phyloP scores from a whole-genome alignment of 768 basidiomycete species.

The Suillus americanus region DNA sequence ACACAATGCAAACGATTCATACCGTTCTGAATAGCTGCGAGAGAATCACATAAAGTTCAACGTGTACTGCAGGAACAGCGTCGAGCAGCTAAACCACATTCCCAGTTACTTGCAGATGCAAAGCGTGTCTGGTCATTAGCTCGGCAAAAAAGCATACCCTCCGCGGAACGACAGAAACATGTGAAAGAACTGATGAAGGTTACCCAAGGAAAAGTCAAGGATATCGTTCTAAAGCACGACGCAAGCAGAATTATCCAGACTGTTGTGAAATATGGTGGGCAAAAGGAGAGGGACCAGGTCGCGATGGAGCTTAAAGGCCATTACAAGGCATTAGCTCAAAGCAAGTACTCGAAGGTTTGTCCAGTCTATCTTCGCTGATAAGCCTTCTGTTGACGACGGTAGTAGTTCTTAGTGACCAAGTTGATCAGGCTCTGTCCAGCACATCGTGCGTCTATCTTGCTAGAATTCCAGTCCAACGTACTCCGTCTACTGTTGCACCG shows the following conservation, averaged over 20 bases:
- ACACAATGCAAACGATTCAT: conserved; percentile 8
- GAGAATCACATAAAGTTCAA: conserved; percentile 74
- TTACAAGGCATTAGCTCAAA: conserved; percentile 76
- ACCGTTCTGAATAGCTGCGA: conserved; percentile 42
- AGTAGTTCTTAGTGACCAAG: conserved; percentile 78
- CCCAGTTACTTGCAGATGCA: conserved; percentile 63
- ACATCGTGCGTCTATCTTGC: conserved; percentile 73
- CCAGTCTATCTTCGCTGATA: background rate
- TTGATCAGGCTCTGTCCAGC: conserved; percentile 73
- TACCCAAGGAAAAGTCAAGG: conserved; percentile 79
- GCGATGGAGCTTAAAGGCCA: conserved; percentile 81
- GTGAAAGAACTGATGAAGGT: conserved; percentile 72
- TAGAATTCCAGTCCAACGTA: conserved; percentile 76
- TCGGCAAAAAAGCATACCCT: conserved; percentile 66
- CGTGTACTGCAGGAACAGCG: conserved; percentile 66
- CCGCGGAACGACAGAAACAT: conserved; percentile 72
- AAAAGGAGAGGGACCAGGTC: conserved; percentile 72
- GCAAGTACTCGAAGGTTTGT: conserved; percentile 86
- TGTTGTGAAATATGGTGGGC: conserved; percentile 78
- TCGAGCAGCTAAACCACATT: conserved; percentile 76
- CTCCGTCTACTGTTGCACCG: conserved; percentile 79
- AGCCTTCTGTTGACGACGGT: background rate
- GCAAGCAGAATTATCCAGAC: conserved; percentile 85
- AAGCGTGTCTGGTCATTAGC: conserved; percentile 79
- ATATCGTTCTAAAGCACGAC: conserved; percentile 89